Conservation (phyloP, 768 basidiomycete species). For the Austroboletus eburneus region DNA sequence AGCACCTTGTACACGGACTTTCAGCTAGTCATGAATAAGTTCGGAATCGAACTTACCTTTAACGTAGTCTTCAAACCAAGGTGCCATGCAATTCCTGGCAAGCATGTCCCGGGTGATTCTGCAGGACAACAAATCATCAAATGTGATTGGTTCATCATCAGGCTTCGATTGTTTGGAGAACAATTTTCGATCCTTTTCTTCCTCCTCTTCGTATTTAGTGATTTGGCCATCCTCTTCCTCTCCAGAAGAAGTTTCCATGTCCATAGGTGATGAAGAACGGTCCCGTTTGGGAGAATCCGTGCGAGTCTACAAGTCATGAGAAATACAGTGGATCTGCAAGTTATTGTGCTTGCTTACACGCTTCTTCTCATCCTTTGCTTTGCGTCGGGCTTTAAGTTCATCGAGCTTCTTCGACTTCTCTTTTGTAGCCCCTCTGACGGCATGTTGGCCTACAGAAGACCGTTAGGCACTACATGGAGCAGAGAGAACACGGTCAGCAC, state of each 20-base stretch:
- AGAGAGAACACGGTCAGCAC: conserved; percentile 38
- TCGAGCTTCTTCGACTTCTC: conserved; percentile 77
- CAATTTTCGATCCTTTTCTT: conserved; percentile 56
- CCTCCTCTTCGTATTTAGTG: conserved; percentile 67
- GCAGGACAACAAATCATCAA: conserved; percentile 58
- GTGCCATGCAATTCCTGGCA: conserved; percentile 64
- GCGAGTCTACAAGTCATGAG: conserved; percentile 36
- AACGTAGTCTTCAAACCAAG: conserved; percentile 85
- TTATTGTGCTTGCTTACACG: conserved; percentile 48
- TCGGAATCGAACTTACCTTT: conserved; percentile 47
- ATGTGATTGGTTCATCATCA: conserved; percentile 45
- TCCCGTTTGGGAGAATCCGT: conserved; percentile 61
- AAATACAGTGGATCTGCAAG: background rate
- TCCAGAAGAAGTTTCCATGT: conserved; percentile 77
- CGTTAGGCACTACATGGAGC: conserved; percentile 7
- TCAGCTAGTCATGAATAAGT: conserved; percentile 2
- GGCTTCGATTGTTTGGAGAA: conserved; percentile 40
- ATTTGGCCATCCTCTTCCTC: conserved; percentile 80
- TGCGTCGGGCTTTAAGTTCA: conserved; percentile 81
- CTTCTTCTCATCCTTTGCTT: conserved; percentile 86
- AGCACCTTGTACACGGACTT: conserved; percentile 45
- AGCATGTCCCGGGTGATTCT: conserved; percentile 66
- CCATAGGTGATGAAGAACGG: conserved; percentile 76
- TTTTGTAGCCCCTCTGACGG: conserved; percentile 67
- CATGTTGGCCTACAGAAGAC: conserved; percentile 59